Conservation (phyloP, 371 early-diverging fungal species). For the Rhizopus microsporus region DNA sequence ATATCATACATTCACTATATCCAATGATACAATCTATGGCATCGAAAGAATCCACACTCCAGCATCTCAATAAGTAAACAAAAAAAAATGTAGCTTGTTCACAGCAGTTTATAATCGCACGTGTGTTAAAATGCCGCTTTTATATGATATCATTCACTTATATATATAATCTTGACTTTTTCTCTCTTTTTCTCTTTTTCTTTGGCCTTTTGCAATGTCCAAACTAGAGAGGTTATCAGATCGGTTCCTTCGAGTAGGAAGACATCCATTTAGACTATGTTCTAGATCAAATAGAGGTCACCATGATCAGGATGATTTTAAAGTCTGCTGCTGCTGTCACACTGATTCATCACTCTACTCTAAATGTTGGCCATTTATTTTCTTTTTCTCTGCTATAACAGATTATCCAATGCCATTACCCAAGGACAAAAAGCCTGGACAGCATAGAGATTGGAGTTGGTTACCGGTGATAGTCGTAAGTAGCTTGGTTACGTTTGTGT, state of each 20-base stretch:
- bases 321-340: conserved; percentile 23
- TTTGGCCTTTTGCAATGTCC: conserved; percentile 7
- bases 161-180: neutral
- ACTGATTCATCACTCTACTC: conserved; percentile 32
- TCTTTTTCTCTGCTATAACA: conserved; percentile 35
- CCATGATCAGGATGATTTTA: conserved; percentile 12
- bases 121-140: conserved; percentile 14
- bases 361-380: conserved; percentile 32
- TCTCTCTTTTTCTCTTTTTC: conserved; percentile 1
- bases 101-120: conserved; percentile 1
- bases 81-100: neutral
- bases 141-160: neutral
- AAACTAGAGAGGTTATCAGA: conserved; percentile 14
- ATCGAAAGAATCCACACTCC: conserved; percentile 21
- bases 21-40: conserved; percentile 39
- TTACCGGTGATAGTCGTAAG: conserved; percentile 30
- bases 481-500: conserved; percentile 23
- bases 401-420: conserved; percentile 40
- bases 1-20: conserved; percentile 30
- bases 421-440: conserved; percentile 36
- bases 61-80: conserved; percentile 5
- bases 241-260: conserved; percentile 17
- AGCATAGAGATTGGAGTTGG: conserved; percentile 41
- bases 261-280: conserved; percentile 23
- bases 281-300: conserved; percentile 8